phyloP scores from a whole-genome alignment of 2,329 filamentous ascomycete species.

The Sporothrix sp. region DNA sequence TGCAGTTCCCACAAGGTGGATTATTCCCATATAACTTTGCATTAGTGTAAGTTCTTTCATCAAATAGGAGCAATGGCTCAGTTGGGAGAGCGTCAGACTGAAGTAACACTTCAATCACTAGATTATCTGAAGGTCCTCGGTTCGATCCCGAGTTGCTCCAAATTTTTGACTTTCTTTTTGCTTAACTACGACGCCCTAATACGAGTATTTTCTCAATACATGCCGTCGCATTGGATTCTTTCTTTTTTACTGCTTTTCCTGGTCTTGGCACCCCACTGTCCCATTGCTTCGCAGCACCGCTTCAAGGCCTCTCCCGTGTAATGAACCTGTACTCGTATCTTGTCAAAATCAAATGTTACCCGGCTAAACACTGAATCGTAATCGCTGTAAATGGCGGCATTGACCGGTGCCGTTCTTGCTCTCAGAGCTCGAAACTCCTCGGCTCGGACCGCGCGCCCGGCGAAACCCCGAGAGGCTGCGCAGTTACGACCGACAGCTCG shows the following conservation, averaged over 20 bases:
- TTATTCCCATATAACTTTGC: background rate
- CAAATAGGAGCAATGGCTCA: conserved; percentile 12
- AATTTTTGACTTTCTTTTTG: background rate
- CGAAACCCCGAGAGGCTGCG: background rate
- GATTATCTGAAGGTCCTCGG: conserved; percentile 13
- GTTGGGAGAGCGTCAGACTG: conserved; percentile 14
- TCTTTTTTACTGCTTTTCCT: background rate
- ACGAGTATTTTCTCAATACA: background rate
- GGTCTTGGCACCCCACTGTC: too few species aligned
- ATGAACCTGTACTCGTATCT: too few species aligned
- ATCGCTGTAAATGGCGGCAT: too few species aligned
- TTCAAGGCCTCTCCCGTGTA: too few species aligned
- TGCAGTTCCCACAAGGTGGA: too few species aligned
- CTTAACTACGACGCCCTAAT: background rate
- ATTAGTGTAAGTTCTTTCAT: background rate
- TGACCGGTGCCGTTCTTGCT: background rate
- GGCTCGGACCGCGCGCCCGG: conserved; percentile 1
- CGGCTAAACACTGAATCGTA: too few species aligned
- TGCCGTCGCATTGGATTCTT: background rate
- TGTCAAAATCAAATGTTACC: too few species aligned
- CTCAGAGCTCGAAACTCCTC: background rate
- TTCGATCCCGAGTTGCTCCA: conserved; percentile 14
- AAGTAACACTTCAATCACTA: conserved; percentile 4
- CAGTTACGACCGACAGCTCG: background rate
- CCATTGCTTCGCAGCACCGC: too few species aligned